Percentiles rank a stretch among this genome's conserved stretches.
These are phyloP conservation scores for Solanum chacoense DNA, from an alignment of 305 asterid species.

Conservation along the genomic window DNA sequence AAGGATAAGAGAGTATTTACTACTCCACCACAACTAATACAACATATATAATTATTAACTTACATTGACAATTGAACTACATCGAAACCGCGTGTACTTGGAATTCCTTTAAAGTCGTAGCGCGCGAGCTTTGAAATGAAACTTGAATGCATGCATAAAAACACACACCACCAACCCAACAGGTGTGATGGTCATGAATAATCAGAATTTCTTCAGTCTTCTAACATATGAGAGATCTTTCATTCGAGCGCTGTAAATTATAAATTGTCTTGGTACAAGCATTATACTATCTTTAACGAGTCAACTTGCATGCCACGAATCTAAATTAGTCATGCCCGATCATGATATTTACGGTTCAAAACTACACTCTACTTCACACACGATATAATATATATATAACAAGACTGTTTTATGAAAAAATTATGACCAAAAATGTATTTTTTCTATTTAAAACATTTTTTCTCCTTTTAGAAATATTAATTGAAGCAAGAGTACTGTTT, in stretches of 20 bases:
- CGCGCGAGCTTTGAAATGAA: background rate
- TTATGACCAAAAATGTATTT: background rate
- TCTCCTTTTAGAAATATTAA: background rate
- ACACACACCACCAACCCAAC: no score
- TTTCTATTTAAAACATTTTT: background rate
- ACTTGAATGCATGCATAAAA: background rate
- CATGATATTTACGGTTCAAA: background rate
- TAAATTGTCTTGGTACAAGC: background rate
- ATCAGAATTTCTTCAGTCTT: background rate
- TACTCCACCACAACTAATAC: background rate
- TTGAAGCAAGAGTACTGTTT: background rate
- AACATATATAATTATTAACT: background rate
- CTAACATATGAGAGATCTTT: background rate
- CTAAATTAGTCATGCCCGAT: background rate
- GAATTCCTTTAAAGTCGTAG: background rate
- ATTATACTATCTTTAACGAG: background rate
- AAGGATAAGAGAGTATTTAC: fast-evolving
- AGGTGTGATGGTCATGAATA: background rate
- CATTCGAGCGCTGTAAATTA: background rate
- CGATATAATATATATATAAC: background rate
- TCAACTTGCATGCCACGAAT: background rate
- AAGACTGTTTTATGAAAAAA: background rate
- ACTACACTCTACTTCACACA: background rate
- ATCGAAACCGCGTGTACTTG: background rate
- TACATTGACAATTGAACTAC: background rate